These are phyloP conservation scores for Jamesozyma gamospora DNA, from an alignment of 805 yeast species.

Conservation along the genomic window DNA sequence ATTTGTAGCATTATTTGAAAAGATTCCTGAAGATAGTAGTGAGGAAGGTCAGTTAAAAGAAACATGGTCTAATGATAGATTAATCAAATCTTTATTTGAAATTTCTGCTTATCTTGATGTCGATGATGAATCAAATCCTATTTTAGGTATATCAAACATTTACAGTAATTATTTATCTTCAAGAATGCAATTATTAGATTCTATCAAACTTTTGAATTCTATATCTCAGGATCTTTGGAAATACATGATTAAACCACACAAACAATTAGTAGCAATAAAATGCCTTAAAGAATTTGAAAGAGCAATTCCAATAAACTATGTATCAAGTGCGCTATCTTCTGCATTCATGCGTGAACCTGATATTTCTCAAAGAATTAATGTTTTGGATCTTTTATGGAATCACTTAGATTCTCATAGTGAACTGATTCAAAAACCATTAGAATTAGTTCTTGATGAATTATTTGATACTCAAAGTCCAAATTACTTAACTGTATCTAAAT, in stretches of 20 bases:
- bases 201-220: conserved; percentile 15
- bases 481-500: conserved; percentile 36
- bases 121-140: conserved; percentile 1
- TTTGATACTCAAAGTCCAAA: conserved; percentile 35
- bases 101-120: not conserved
- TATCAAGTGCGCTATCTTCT: conserved; percentile 65
- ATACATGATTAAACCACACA: conserved; percentile 38
- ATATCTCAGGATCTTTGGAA: conserved; percentile 44
- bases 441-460: conserved; percentile 57
- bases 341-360: conserved; percentile 37
- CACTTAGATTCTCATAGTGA: conserved; percentile 40
- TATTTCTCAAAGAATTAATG: conserved; percentile 37
- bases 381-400: conserved; percentile 63
- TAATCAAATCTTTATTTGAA: conserved; percentile 15
- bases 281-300: conserved; percentile 52
- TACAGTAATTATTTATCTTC: conserved; percentile 24
- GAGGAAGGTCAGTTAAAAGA: conserved; percentile 8
- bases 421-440: conserved; percentile 50
- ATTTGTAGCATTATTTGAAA: conserved; percentile 32
- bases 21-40: conserved; percentile 33
- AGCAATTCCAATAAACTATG: conserved; percentile 40
- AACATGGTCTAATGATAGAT: conserved; percentile 28
- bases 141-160: conserved; percentile 23
- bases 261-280: conserved; percentile 62
- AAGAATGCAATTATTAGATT: conserved; percentile 19